phyloP scores from a whole-genome alignment of 2,329 filamentous ascomycete species.

The Pleochaeta shiraiana region DNA sequence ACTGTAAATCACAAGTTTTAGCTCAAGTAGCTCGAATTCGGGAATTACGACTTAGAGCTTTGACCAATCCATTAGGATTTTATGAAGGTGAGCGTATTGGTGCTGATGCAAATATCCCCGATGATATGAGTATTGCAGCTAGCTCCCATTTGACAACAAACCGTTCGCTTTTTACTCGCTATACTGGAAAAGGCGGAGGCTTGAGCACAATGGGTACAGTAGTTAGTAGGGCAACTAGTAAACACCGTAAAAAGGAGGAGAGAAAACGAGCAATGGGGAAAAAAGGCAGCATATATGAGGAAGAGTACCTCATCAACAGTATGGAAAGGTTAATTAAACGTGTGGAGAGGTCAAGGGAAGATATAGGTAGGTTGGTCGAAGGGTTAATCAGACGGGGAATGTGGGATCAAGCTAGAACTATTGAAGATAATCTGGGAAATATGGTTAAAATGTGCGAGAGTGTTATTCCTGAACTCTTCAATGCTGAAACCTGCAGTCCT shows the following conservation, averaged over 20 bases:
- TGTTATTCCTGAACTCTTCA: slow-evolving; percentile 51
- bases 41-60: slow-evolving; percentile 63
- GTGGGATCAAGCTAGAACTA: slow-evolving; percentile 64
- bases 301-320: slow-evolving; percentile 87
- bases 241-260: slow-evolving; percentile 78
- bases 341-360: slow-evolving; percentile 48
- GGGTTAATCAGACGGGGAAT: slow-evolving; percentile 62
- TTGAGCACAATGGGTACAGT: slow-evolving; percentile 49
- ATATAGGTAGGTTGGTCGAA: slow-evolving; percentile 53
- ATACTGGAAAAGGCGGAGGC: slow-evolving; percentile 45
- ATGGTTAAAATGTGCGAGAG: slow-evolving; percentile 46
- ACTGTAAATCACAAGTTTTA: slow-evolving; percentile 67
- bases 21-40: slow-evolving; percentile 71
- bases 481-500: slow-evolving; percentile 10
- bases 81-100: slow-evolving; percentile 53
- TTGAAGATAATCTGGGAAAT: slow-evolving; percentile 52
- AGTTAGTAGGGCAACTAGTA: slow-evolving; percentile 58
- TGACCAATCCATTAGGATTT: slow-evolving; percentile 69
- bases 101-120: slow-evolving; percentile 48
- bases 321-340: slow-evolving; percentile 66
- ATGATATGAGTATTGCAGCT: slow-evolving; percentile 79
- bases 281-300: slow-evolving; percentile 94
- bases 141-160: slow-evolving; percentile 58
- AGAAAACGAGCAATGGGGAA: slow-evolving; percentile 86
- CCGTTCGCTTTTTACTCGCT: slow-evolving; percentile 80